Evolutionary conservation across 2,329 filamentous ascomycete species (phyloP).

Genomic region (Pseudodiploospora longispora): DNA sequence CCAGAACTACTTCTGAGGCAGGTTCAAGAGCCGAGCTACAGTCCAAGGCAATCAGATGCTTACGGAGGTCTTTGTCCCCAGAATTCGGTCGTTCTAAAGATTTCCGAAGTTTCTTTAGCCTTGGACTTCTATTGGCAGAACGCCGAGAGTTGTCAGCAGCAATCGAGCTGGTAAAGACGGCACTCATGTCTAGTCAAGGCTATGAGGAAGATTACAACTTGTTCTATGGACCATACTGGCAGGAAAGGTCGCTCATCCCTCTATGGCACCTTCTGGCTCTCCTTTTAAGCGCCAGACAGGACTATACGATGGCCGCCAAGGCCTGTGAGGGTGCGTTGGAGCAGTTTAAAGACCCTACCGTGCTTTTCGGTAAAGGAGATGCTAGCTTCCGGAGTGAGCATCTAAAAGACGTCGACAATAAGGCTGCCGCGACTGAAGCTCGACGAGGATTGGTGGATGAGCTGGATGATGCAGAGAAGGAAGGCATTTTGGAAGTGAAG

Average conservation of each 20-base stretch:
- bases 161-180: slow-evolving; percentile 73
- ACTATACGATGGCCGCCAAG: slow-evolving; percentile 70
- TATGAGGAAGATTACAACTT: slow-evolving; percentile 35
- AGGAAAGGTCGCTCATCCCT: slow-evolving; percentile 61
- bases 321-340: slow-evolving; percentile 89
- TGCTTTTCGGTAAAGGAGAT: slow-evolving; percentile 59
- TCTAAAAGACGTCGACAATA: slow-evolving; percentile 46
- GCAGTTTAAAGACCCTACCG: slow-evolving; percentile 66
- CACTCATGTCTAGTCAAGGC: slow-evolving; percentile 54
- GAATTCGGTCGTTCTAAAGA: slow-evolving; percentile 59
- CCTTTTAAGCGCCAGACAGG: slow-evolving; percentile 76
- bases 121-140: slow-evolving; percentile 82
- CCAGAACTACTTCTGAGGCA: slow-evolving; percentile 69
- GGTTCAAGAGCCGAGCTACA: slow-evolving; percentile 65
- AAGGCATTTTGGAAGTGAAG: slow-evolving; percentile 83
- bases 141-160: slow-evolving; percentile 71
- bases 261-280: slow-evolving; percentile 89
- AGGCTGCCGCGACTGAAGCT: slow-evolving; percentile 14
- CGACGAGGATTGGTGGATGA: slow-evolving; percentile 57
- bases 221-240: slow-evolving; percentile 44
- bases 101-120: slow-evolving; percentile 68
- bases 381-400: slow-evolving; percentile 57
- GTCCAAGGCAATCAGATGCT: slow-evolving; percentile 64
- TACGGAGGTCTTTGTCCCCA: slow-evolving; percentile 64
- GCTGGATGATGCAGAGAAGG: slow-evolving; percentile 78